phyloP scores from a whole-genome alignment of 805 yeast species.

The Naumovozyma castellii region DNA sequence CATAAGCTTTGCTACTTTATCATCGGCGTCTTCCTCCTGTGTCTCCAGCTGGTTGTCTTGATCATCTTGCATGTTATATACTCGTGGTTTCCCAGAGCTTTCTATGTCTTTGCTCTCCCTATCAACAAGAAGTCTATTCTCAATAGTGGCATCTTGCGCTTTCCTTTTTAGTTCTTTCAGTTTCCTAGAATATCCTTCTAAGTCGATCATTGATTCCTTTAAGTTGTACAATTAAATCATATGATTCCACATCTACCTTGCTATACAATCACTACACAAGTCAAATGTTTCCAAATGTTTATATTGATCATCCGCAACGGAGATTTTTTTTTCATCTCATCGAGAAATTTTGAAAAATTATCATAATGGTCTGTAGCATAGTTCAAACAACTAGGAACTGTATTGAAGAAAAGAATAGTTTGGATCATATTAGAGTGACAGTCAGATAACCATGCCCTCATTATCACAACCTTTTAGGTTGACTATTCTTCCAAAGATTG shows the following conservation, averaged over 20 bases:
- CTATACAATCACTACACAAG: too few relatives aligned
- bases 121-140: constrained; percentile 18
- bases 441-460: constrained; percentile 18
- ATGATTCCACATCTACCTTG: neutral
- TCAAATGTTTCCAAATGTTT: neutral
- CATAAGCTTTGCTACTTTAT: constrained; percentile 6
- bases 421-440: too few relatives aligned
- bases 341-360: neutral
- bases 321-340: neutral
- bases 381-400: too few relatives aligned
- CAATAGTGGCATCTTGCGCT: constrained; percentile 12
- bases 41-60: constrained; percentile 3
- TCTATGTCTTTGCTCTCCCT: constrained; percentile 7
- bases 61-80: constrained; percentile 16
- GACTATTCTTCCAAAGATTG: constrained; percentile 26
- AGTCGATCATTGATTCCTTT: too few relatives aligned
- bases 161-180: constrained; percentile 14
- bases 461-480: constrained; percentile 30
- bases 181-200: neutral
- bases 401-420: too few relatives aligned
- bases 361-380: too few relatives aligned
- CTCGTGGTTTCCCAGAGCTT: constrained; percentile 15
- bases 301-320: neutral
- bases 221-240: too few relatives aligned
- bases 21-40: constrained; percentile 2